phyloP scores from a whole-genome alignment of 352 stramenopile species.

The Albugo laibachii region DNA sequence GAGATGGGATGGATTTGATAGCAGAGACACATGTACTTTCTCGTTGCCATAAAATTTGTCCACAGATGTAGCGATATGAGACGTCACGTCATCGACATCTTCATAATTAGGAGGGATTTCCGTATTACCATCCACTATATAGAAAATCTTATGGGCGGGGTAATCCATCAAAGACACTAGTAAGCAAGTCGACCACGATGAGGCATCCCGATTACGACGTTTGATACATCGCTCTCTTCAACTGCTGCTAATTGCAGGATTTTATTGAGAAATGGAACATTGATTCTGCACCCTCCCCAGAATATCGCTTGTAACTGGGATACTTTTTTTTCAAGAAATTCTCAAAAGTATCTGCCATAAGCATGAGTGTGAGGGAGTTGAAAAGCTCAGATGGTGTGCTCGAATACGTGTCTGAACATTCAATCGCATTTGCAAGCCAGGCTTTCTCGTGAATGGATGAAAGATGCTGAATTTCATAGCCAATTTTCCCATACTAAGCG shows the following conservation, averaged over 20 bases:
- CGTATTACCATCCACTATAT: slow-evolving; percentile 55
- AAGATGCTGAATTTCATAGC: slow-evolving; percentile 66
- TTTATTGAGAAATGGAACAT: slow-evolving; percentile 58
- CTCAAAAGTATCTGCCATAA: slow-evolving; percentile 68
- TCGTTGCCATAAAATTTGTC: slow-evolving; percentile 40
- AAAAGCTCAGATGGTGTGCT: slow-evolving; percentile 46
- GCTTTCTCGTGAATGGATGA: slow-evolving; percentile 32
- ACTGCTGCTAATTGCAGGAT: slow-evolving; percentile 32
- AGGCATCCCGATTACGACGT: slow-evolving; percentile 77
- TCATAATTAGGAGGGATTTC: slow-evolving; percentile 40
- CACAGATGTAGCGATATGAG: slow-evolving; percentile 59
- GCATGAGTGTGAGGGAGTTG: slow-evolving; percentile 63
- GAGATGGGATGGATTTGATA: slow-evolving; percentile 76
- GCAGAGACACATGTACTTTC: slow-evolving; percentile 54
- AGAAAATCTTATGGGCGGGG: slow-evolving; percentile 60
- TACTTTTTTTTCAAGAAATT: slow-evolving; percentile 76
- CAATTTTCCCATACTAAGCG: slow-evolving; percentile 61
- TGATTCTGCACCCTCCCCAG: slow-evolving; percentile 59
- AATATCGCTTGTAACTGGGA: slow-evolving; percentile 75
- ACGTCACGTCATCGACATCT: slow-evolving; percentile 70
- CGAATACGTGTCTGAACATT: slow-evolving; percentile 20
- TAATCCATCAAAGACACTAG: slow-evolving; percentile 63
- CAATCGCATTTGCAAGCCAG: slow-evolving; percentile 35
- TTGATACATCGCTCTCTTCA: slow-evolving; percentile 15
- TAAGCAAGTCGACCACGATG: slow-evolving; percentile 63